Evolutionary conservation across 768 basidiomycete species (phyloP).

Genomic region (Agrocybe chaxingu): DNA sequence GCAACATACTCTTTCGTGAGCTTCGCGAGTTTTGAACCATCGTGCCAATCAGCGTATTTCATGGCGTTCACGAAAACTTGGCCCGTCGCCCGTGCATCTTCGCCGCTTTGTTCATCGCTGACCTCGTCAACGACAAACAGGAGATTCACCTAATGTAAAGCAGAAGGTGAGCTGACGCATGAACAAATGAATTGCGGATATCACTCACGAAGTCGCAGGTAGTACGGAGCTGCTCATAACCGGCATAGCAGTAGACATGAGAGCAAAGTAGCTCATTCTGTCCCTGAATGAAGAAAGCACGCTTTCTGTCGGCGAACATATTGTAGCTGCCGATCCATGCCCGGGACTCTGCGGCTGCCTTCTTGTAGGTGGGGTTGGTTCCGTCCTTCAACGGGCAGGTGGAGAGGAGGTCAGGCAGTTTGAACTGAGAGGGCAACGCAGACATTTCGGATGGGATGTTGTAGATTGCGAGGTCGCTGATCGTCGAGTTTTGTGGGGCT

Average conservation of each 20-base stretch:
- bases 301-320: conserved; percentile 57
- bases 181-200: background rate
- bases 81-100: conserved; percentile 52
- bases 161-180: conserved; percentile 2
- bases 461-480: conserved; percentile 10
- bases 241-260: conserved; percentile 58
- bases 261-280: conserved; percentile 61
- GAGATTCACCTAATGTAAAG: conserved; percentile 42
- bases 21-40: conserved; percentile 52
- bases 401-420: conserved; percentile 55
- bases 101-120: conserved; percentile 61
- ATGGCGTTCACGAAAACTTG: conserved; percentile 51
- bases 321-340: conserved; percentile 62
- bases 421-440: conserved; percentile 32
- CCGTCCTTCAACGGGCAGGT: conserved; percentile 43
- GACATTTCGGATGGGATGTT: conserved; percentile 12
- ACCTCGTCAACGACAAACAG: conserved; percentile 69
- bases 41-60: conserved; percentile 47
- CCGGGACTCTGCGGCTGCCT: conserved; percentile 53
- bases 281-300: conserved; percentile 60
- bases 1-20: conserved; percentile 59
- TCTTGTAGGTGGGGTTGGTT: conserved; percentile 55
- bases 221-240: conserved; percentile 53
- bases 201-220: conserved; percentile 56
- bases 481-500: conserved; percentile 10